Evolutionary conservation across 2,329 filamentous ascomycete genomes (phyloP), one percentile per base, ranked within the genome.

Genomic region (Ceratocystis destructans): DNA sequence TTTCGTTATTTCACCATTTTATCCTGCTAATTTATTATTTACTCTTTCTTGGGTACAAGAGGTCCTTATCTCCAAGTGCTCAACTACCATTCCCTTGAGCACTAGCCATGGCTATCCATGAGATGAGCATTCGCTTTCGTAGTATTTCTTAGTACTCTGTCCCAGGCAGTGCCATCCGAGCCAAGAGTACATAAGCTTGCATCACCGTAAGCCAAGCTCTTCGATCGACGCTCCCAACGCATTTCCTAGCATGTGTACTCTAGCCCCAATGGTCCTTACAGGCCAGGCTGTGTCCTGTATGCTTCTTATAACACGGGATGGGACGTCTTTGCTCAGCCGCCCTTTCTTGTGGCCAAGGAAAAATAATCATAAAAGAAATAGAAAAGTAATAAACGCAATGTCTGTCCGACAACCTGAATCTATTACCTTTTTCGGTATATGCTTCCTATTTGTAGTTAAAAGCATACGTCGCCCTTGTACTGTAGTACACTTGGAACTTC

Each of bases 371-470:
- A 41, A 41, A 41, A 41, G 12, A 41, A 12, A 41, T 12, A 15
- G 37, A 41, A 41, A 41, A 37, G 25, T n/a, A 59, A 37, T 59
- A 31, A 37, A 17, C 17, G 12, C 33, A 8, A 20, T n/a, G 15
- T 59, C 55, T 59, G 55, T 59, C 55, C 12, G 55, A 59, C 55
- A 37, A 15, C 55, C 8, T 59, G 55, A n/a, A 59, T 2, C 25
- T 7, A 59, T 59, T 59, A 17, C 55, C 55, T 37, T n/a, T 59
- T 59, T 59, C 17, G 55, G 55, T 59, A 59, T 59, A 33, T 59
- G 5, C 28, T 37, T 59, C 28, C 31, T 17, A 20, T 31, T 1
- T 17, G 28, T 4, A 55, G 7, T 31, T 22, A 10, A 28, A 17
- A 1, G 28, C n/a, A n/a, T 59, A 6, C 20, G 6, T 25, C 17